Conservation (phyloP, 176 grass and related monocot genomes). For the Oryza punctata region DNA sequence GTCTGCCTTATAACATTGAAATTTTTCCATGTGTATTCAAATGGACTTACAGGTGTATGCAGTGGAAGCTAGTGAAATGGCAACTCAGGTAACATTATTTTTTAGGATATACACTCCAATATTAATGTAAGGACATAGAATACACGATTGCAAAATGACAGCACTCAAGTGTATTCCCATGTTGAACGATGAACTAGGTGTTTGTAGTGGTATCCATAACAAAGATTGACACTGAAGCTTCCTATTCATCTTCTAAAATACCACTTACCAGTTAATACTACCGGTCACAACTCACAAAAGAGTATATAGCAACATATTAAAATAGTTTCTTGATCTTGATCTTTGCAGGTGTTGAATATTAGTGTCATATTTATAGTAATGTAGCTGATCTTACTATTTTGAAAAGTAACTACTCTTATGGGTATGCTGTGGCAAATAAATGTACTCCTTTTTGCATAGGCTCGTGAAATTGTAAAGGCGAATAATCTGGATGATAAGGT, state of each 20-base stretch:
- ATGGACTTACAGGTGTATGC: conserved; percentile 69
- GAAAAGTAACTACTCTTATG: not conserved
- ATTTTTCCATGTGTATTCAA: conserved; percentile 3
- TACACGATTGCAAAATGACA: conserved; percentile 5
- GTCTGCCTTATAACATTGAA: not conserved
- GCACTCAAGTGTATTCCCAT: not conserved
- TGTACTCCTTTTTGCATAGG: conserved; percentile 50
- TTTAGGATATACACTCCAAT: conserved; percentile 15
- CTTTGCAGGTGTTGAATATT: conserved; percentile 4
- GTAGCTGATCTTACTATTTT: not conserved
- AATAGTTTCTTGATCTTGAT: not conserved
- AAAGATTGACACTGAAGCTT: not conserved
- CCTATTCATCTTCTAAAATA: not conserved
- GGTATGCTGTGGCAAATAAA: not conserved
- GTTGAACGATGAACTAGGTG: not conserved
- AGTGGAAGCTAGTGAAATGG: conserved; percentile 88
- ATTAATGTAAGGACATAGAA: not conserved
- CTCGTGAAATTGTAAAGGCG: conserved; percentile 74
- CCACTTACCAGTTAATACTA: not conserved
- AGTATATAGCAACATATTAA: not conserved
- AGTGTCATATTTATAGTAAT: not conserved
- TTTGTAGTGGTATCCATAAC: not conserved
- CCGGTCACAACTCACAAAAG: not conserved
- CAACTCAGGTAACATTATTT: conserved; percentile 63
- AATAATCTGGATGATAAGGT: conserved; percentile 79